Base-by-base conservation (phyloP, 495 filamentous ascomycete genomes). In the Hyaloscypha bicolor region DNA sequence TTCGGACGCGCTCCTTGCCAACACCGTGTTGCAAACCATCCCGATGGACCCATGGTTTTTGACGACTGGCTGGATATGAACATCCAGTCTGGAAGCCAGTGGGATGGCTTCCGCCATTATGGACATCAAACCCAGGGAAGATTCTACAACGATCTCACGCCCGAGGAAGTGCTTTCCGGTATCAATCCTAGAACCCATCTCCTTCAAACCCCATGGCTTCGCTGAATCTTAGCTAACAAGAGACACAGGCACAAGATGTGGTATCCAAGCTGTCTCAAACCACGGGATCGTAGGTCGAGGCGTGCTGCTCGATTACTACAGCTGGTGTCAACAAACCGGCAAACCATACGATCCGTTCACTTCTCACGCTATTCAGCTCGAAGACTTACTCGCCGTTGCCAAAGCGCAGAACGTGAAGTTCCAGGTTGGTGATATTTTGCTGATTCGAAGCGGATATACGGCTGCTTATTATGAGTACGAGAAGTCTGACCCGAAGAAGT, bases 101-200 rank as follows among this genome's bases (percentile, higher is more conserved):
- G 83, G 84, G 83, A 86, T 78, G 82, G 83, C 14, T 82, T 86
- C 53, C 68, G 81, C 37, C 81, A 85, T 72, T 37, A 37, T 37
- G 35, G 35, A 12, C 35, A 37, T 37, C 35, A 37, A 12, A 37
- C 83, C 76, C 65, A 80, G 79, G 51, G 51, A 29, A 21, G 51
- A 29, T 55, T 55, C 25, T 55, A 55, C 51, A 55, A 55, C 51
- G 25, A 55, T 16, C 25, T 55, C n/a, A 55, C 51, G 29, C 57
- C 25, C 12, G 35, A 37, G 35, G 35, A 37, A 37, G 35, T 37
- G 8, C 35, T 37, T 37, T 37, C 35, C 12, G 35, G 35, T 37
- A 37, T 37, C 8, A 37, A 8, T 37, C 35, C 12, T 3, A 37
- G 3, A 37, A 37, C 35, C 35, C 35, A 37, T 37, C 35, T 12